These are phyloP conservation scores for Neospermospora avenae DNA, from an alignment of 2,329 filamentous ascomycete species.

Conservation along the genomic window DNA sequence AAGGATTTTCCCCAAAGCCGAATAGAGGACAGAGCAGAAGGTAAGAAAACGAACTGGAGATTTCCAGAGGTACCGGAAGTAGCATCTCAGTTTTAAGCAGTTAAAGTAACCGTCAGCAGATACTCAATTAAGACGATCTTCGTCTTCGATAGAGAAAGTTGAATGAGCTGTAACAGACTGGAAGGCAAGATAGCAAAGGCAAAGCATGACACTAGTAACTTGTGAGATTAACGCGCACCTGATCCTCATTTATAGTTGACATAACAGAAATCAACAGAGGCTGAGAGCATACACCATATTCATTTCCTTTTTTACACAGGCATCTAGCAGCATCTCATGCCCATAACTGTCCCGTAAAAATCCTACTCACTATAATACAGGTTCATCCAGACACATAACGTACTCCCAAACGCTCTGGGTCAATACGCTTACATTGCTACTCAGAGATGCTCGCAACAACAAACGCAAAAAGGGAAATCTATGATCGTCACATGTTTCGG, in stretches of 20 bases:
- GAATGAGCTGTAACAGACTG: too few species aligned
- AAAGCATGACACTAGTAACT: neutral
- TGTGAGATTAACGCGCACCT: neutral
- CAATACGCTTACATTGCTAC: constrained; percentile 23
- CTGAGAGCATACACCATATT: neutral
- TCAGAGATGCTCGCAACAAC: constrained; percentile 24
- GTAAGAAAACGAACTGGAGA: too few species aligned
- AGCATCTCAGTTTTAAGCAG: too few species aligned
- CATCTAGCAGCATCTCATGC: constrained; percentile 28
- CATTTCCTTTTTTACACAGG: constrained; percentile 28
- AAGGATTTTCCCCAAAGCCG: too few species aligned
- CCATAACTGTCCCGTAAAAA: constrained; percentile 18
- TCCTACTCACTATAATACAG: constrained; percentile 31
- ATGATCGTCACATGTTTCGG: constrained; percentile 30
- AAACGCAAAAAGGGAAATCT: constrained; percentile 25
- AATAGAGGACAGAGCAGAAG: too few species aligned
- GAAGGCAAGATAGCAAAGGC: neutral
- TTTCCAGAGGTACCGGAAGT: too few species aligned
- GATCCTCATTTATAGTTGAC: neutral
- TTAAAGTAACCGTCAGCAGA: too few species aligned
- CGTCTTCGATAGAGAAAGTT: too few species aligned
- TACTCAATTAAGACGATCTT: too few species aligned
- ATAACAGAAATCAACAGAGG: neutral
- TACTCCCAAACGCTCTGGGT: constrained; percentile 14
- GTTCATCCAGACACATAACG: constrained; percentile 6